Evolutionary conservation across 768 basidiomycete genomes (phyloP).

Genomic region (Agrocybe pediades): DNA sequence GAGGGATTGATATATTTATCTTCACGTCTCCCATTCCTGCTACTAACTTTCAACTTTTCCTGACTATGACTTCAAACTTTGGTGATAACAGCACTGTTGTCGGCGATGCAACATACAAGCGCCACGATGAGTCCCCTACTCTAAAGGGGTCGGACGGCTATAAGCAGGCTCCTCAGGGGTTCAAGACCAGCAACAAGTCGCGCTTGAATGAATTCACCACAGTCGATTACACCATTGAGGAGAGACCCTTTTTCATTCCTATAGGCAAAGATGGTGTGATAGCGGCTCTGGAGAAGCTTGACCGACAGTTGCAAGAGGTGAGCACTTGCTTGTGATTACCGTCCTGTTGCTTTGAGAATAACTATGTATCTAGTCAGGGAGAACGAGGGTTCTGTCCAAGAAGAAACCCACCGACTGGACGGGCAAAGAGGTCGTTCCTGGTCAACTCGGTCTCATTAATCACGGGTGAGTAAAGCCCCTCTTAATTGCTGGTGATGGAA

Average conservation of each 20-base stretch:
- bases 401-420: conserved; percentile 74
- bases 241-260: conserved; percentile 70
- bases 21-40: too few relatives aligned
- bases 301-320: conserved; percentile 59
- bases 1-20: too few relatives aligned
- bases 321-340: conserved; percentile 4
- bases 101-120: conserved; percentile 33
- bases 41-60: not conserved
- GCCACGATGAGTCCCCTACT: conserved; percentile 18
- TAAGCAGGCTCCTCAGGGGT: conserved; percentile 2
- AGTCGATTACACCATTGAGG: conserved; percentile 51
- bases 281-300: conserved; percentile 69
- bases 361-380: conserved; percentile 41
- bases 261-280: conserved; percentile 71
- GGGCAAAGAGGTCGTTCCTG: conserved; percentile 72
- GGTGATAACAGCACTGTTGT: conserved; percentile 49
- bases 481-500: not conserved
- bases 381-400: conserved; percentile 58
- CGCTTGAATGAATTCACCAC: conserved; percentile 40
- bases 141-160: conserved; percentile 11
- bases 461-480: conserved; percentile 47
- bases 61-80: conserved; percentile 34
- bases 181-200: conserved; percentile 7
- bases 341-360: conserved; percentile 1
- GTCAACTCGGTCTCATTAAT: conserved; percentile 72